Evolutionary conservation across 129 eudicot genomes (phyloP).

Genomic region (Artemisia annua): DNA sequence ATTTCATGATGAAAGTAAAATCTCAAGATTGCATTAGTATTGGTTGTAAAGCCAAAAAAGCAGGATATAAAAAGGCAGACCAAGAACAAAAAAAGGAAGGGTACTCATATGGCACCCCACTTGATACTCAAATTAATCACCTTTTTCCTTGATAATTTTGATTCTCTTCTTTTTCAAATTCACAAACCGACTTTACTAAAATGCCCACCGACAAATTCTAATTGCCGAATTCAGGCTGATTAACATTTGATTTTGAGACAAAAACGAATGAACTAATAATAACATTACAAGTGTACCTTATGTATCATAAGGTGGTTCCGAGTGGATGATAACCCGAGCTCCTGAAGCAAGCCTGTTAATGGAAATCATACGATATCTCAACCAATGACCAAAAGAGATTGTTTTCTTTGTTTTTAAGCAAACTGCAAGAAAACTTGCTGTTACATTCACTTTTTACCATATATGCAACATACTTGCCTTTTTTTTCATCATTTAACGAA

Average conservation of each 20-base stretch:
- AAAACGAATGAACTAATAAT: slow-evolving; percentile 12
- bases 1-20: slow-evolving; percentile 28
- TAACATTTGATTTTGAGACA: neutral
- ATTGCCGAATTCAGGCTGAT: slow-evolving; percentile 15
- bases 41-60: slow-evolving; percentile 41
- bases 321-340: slow-evolving; percentile 87
- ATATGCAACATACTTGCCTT: no score
- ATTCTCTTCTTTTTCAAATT: slow-evolving; percentile 35
- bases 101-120: slow-evolving; percentile 34
- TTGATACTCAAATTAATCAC: slow-evolving; percentile 16
- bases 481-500: no score
- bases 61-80: slow-evolving; percentile 35
- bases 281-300: slow-evolving; percentile 29
- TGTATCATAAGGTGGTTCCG: slow-evolving; percentile 45
- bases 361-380: slow-evolving; percentile 40
- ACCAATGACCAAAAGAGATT: slow-evolving; percentile 37
- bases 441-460: no score
- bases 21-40: slow-evolving; percentile 22
- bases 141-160: slow-evolving; percentile 26
- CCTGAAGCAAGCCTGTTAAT: slow-evolving; percentile 98
- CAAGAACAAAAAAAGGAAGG: slow-evolving; percentile 29
- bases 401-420: neutral
- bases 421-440: no score
- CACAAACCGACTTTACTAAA: slow-evolving; percentile 27
- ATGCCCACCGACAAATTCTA: slow-evolving; percentile 31